phyloP scores from a whole-genome alignment of 306 rosid species.

The Abrus pulchellus region DNA sequence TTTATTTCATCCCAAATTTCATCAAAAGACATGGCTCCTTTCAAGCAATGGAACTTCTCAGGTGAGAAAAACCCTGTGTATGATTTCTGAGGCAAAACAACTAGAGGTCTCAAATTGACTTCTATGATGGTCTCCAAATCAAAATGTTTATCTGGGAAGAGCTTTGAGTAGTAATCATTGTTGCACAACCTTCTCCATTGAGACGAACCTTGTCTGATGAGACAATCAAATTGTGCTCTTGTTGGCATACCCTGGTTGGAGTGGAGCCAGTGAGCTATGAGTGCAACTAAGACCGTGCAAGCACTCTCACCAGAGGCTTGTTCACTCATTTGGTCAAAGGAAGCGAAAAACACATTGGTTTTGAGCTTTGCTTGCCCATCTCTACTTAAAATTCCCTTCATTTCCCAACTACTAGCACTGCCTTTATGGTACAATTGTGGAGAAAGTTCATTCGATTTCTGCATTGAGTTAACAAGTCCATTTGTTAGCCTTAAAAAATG shows the following conservation, averaged over 20 bases:
- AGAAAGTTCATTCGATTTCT: constrained; percentile 47
- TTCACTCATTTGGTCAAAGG: constrained; percentile 80
- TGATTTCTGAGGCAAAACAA: constrained; percentile 58
- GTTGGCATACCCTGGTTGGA: constrained; percentile 63
- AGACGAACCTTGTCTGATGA: constrained; percentile 71
- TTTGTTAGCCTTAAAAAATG: not conserved
- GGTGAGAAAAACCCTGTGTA: constrained; percentile 83
- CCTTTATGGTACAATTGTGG: constrained; percentile 24
- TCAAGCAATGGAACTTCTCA: constrained; percentile 71
- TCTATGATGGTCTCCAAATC: constrained; percentile 77
- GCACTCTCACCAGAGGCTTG: constrained; percentile 78
- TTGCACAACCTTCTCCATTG: constrained; percentile 78
- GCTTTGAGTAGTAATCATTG: constrained; percentile 49
- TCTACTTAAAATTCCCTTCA: constrained; percentile 63
- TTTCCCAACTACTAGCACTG: constrained; percentile 54
- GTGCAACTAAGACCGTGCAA: constrained; percentile 70
- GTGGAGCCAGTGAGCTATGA: constrained; percentile 91
- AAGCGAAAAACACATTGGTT: constrained; percentile 71
- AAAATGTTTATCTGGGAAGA: constrained; percentile 76
- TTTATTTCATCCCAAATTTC: constrained; percentile 72
- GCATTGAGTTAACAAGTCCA: constrained; percentile 25
- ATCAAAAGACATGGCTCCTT: constrained; percentile 79
- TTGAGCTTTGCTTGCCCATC: constrained; percentile 69
- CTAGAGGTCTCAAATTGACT: constrained; percentile 68
- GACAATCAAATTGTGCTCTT: constrained; percentile 61